Evolutionary conservation across 1,284 basidiomycete species (phyloP), one percentile per base, ranked within the genome.

Genomic region (Prillingera fragicola): DNA sequence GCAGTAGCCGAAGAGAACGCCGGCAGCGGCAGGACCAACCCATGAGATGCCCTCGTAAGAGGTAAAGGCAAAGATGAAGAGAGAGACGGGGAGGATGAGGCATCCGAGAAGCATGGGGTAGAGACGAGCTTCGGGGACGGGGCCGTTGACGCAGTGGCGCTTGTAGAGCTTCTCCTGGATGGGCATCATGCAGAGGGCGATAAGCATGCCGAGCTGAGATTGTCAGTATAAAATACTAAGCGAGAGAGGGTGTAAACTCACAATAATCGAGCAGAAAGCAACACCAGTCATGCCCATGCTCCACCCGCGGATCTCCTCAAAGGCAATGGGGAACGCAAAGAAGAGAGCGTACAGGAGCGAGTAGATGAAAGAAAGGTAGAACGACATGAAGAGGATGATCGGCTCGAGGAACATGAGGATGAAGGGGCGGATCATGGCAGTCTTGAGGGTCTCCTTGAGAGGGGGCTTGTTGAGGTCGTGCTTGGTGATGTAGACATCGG

Each of bases 311-410:
- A 65, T 64, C 45, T 67, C 59, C 39, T 60, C 59, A 41, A 69
- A 74, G 14, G 62, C 61, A 38, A 67, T 60, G 5, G 67, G 67
- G 55, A 67, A 67, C 13, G 65, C 65, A 25, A 69, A 67, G 62
- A 70, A 70, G 34, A 60, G 57, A 19, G 59, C 56, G 58, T 69
- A 69, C 2, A 70, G 57, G 9, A 68, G 54, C 41, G 61, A 56
- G 57, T 77, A 77, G 37, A 76, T 63, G 54, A 75, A 73, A 6
- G 66, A 65, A 4, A 74, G 58, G 62, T 74, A 76, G 41, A 77
- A 52, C 1, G 69, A 70, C 54, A 75, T 69, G 52, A 67, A 67
- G 24, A 73, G 48, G 15, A 74, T 63, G 51, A 74, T 71, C 1
- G 66, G 60, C 55, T 75, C 74, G 23, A 57, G 57, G 53, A 71